Evolutionary conservation across 257 asterid species (phyloP).

Genomic region (Scutellaria baicalensis): DNA sequence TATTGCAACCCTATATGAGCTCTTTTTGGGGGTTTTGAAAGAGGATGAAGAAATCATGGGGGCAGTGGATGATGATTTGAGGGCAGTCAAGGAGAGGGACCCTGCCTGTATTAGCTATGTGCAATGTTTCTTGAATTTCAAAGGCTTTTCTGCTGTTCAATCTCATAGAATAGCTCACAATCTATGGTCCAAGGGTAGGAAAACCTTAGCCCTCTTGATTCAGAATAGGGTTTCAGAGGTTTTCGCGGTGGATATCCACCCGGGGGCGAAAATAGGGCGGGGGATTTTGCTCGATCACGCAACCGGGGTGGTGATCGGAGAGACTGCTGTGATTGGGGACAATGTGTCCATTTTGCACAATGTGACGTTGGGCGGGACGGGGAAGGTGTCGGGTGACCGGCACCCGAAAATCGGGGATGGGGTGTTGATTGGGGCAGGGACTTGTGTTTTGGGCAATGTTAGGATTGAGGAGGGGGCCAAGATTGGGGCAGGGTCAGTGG

Average conservation of each 20-base stretch:
- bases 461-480: conserved; percentile 78
- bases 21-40: conserved; percentile 36
- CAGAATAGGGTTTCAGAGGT: conserved; percentile 78
- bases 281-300: conserved; percentile 94
- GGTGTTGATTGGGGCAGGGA: conserved; percentile 87
- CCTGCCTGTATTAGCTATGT: conserved; percentile 86
- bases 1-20: conserved; percentile 39
- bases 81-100: conserved; percentile 77
- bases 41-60: conserved; percentile 47
- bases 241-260: conserved; percentile 83
- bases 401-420: conserved; percentile 91
- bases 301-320: conserved; percentile 79
- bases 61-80: conserved; percentile 49
- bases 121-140: conserved; percentile 77
- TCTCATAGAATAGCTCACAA: conserved; percentile 71
- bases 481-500: conserved; percentile 92
- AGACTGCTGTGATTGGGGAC: conserved; percentile 80
- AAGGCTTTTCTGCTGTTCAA: conserved; percentile 74
- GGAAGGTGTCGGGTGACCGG: conserved; percentile 68
- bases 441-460: conserved; percentile 85
- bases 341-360: conserved; percentile 85
- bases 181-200: conserved; percentile 59
- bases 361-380: conserved; percentile 91
- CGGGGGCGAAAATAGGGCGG: conserved; percentile 76
- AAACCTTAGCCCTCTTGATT: conserved; percentile 54